Conservation (phyloP, 805 yeast genomes). For the Cyberlindnera suaveolens region DNA sequence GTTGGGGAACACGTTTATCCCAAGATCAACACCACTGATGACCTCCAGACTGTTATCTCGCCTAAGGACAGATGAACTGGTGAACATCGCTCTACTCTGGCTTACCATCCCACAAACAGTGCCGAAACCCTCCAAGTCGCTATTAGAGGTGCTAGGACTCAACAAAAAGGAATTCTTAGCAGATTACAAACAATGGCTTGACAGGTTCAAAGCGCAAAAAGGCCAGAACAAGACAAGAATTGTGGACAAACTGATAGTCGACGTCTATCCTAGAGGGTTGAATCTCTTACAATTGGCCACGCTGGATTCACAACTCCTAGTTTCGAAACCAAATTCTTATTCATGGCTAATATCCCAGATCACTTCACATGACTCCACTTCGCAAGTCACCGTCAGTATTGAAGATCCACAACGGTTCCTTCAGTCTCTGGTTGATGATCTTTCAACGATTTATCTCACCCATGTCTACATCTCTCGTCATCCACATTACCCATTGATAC, state of each 20-base stretch:
- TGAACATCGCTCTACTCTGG: constrained; percentile 21
- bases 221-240: constrained; percentile 10
- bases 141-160: constrained; percentile 5
- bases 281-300: constrained; percentile 65
- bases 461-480: constrained; percentile 64
- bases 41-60: constrained; percentile 13
- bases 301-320: constrained; percentile 57
- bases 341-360: constrained; percentile 28
- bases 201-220: constrained; percentile 2
- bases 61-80: constrained; percentile 15
- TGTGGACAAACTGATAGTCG: constrained; percentile 20
- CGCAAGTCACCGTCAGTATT: constrained; percentile 11
- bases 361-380: constrained; percentile 25
- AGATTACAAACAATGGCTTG: constrained; percentile 7
- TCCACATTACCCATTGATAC: constrained; percentile 52
- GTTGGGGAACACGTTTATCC: constrained; percentile 18
- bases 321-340: constrained; percentile 44
- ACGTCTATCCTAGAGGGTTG: constrained; percentile 47
- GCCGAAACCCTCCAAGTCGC: constrained; percentile 12
- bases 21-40: constrained; percentile 10
- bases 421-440: constrained; percentile 37
- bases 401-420: constrained; percentile 48
- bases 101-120: constrained; percentile 14
- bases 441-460: constrained; percentile 49
- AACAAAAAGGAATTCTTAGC: constrained; percentile 4